Base-by-base conservation (phyloP, 192 early-diverging fungal species). In the Pilobolus umbonatus region DNA sequence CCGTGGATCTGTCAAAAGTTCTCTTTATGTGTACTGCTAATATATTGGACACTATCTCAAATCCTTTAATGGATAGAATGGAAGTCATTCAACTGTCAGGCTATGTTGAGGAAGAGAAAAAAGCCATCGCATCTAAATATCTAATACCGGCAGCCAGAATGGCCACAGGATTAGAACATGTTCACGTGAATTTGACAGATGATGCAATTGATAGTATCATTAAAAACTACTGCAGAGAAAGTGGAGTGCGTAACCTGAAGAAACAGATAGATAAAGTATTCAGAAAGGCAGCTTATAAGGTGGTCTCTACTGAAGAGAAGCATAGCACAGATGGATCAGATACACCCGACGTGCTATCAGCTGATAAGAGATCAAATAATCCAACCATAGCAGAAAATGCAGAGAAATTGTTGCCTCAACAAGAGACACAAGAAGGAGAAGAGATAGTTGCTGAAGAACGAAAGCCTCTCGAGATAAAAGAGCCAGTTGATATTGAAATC, bases 11-110 rank as follows among this genome's bases (percentile, higher is more conserved):
- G 22, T 99, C 96, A 60, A 95, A 95, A 67, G 94, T 99, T 3
- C 77, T 99, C 31, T 99, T 99, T 80, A 92, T 99, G 25, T 99
- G 96, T 77, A 99, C 96, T 1, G 96, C 96, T 38, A 99, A 99
- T 62, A 84, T 90, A n/a, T 77, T 93, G 1, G 95, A 99, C 47
- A 99, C 94, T 3, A 99, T 99, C 42, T 95, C 96, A 8, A 90
- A 80, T 5, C 96, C 96, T 46, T 80, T 99, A n/a, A 76, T 97
- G n/a, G 96, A 99, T 78, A 88, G 96, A 45, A 99, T 99, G 96
- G 95, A 99, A 71, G 83, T 96, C 5, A 96, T 99, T 55, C 82
- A 87, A 19, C 82, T 99, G 21, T 93, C 92, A 35, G 96, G 91
- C 7, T 92, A 90, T 60, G 73, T 90, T 55, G 83, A 86, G 4